Conservation (phyloP, 805 yeast genomes). For the Monosporozyma yasuniensis region DNA sequence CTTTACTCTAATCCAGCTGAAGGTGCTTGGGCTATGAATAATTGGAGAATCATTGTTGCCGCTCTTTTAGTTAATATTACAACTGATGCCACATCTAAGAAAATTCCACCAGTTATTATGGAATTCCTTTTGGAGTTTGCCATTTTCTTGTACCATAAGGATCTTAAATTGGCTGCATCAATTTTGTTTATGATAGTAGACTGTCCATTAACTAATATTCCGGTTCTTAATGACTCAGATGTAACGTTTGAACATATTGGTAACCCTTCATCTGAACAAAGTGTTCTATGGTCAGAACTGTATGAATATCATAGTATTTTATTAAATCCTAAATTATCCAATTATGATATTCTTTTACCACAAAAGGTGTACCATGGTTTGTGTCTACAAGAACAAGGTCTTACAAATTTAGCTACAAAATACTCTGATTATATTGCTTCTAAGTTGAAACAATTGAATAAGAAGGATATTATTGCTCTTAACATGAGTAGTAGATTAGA, state of each 20-base stretch:
- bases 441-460: constrained; percentile 33
- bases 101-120: constrained; percentile 22
- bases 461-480: constrained; percentile 29
- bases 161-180: constrained; percentile 33
- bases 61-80: constrained; percentile 31
- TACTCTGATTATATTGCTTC: constrained; percentile 47
- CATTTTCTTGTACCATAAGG: constrained; percentile 34
- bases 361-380: constrained; percentile 62
- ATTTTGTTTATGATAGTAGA: constrained; percentile 41
- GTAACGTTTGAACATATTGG: constrained; percentile 36
- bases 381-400: constrained; percentile 59
- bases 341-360: constrained; percentile 46
- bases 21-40: constrained; percentile 40
- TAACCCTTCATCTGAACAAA: constrained; percentile 32
- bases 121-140: constrained; percentile 47
- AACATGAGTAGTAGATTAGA: constrained; percentile 30
- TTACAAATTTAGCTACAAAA: constrained; percentile 47
- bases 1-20: constrained; percentile 34
- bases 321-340: constrained; percentile 28
- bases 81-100: neutral
- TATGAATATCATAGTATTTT: constrained; percentile 46
- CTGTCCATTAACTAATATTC: constrained; percentile 33
- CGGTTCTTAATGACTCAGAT: constrained; percentile 23
- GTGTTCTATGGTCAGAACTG: constrained; percentile 53
- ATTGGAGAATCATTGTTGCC: constrained; percentile 44